Evolutionary conservation across 2,329 filamentous ascomycete species (phyloP), one percentile per base, ranked within the genome.

Genomic region (Ascochyta lentis): DNA sequence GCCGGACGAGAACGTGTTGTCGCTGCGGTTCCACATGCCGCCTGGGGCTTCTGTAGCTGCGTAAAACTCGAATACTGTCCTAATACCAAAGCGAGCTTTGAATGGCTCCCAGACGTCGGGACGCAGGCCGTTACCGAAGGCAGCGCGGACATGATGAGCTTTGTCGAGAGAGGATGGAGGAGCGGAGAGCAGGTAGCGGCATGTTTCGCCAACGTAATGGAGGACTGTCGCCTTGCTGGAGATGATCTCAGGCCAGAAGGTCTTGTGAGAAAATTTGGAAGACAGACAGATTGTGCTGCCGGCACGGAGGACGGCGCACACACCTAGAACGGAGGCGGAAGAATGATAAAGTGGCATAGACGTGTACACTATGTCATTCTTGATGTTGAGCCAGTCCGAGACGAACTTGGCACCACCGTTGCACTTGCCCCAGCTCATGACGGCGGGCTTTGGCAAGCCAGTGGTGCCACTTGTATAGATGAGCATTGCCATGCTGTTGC

Each of bases 1-100:
- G n/a, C 84, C 82, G 1, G 83, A 65, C 79, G 23, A 84, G 79
- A 75, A 86, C 89, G 41, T 84, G 82, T 41, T 89, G 85, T 44
- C 58, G 16, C 60, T 67, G 46, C 59, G 59, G 54, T 76, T 90
- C 55, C 84, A 76, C 23, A 92, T 76, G 0, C 76, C 75, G 58
- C 90, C 81, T 24, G 90, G 81, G 13, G 88, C 86, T 75, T 78
- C 76, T 2, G 76, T 78, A 1, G 75, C 74, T 7, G 69, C 64
- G 59, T 77, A 78, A 48, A 78, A 72, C 44, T 78, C 76, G 51
- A 61, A 70, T 54, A 78, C 71, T 4, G 67, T 70, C 10, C 54
- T 39, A 42, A 78, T 76, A 34, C 64, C 66, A 56, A 78, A 78
- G 26, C 76, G 69, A n/a, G 72, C 54, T 38, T 76, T 74, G 64